Evolutionary conservation across 192 early-diverging fungal genomes (phyloP).

Genomic region (Oehlia diaphana): DNA sequence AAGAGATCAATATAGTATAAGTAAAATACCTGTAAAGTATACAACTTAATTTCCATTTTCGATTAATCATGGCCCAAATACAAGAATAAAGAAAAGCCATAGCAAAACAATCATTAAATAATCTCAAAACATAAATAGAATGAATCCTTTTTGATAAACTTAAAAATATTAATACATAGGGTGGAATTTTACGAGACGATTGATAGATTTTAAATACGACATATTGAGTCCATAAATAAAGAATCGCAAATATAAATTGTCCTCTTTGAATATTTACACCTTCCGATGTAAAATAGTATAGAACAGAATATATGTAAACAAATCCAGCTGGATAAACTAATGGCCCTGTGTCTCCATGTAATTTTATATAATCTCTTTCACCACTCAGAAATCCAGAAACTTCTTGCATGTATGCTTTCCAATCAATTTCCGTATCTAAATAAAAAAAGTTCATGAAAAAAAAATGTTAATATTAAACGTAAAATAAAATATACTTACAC

Average conservation of each 20-base stretch:
- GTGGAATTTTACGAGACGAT: constrained; percentile 64
- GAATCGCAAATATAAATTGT: constrained; percentile 80
- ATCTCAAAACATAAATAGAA: constrained; percentile 88
- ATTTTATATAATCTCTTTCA: constrained; percentile 78
- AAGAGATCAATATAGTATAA: neutral
- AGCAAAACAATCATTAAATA: constrained; percentile 92
- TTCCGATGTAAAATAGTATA: constrained; percentile 66
- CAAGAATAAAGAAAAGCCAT: constrained; percentile 81
- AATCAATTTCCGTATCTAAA: constrained; percentile 96
- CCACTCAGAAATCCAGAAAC: constrained; percentile 74
- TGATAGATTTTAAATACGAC: constrained; percentile 73
- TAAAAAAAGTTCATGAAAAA: neutral
- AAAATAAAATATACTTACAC: constrained; percentile 45
- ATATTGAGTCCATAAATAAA: constrained; percentile 69
- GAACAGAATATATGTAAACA: constrained; percentile 78
- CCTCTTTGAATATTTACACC: constrained; percentile 71
- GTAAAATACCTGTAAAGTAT: constrained; percentile 65
- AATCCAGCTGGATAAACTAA: constrained; percentile 96
- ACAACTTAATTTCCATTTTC: constrained; percentile 50
- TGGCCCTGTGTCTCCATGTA: constrained; percentile 90
- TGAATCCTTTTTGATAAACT: constrained; percentile 83
- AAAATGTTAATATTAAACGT: neutral
- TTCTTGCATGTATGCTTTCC: constrained; percentile 95
- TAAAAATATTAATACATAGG: constrained; percentile 63
- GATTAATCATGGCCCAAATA: constrained; percentile 61